Evolutionary conservation across 345 rosid species (phyloP).

Genomic region (Acer saccharum): DNA sequence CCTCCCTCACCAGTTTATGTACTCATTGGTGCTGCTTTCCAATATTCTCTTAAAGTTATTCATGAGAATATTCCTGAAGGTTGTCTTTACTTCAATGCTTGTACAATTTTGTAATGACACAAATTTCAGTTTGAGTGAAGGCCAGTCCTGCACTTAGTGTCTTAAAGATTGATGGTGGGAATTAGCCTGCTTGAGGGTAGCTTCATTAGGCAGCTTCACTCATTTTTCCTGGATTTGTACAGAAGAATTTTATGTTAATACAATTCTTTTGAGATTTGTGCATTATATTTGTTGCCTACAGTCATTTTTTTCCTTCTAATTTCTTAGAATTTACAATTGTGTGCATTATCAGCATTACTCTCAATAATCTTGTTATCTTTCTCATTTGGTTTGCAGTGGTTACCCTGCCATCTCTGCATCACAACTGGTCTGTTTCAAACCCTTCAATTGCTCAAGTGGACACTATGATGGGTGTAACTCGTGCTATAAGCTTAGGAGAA

Average conservation of each 20-base stretch:
- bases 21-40: conserved; percentile 77
- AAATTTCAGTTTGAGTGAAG: neutral
- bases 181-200: neutral
- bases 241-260: neutral
- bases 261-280: neutral
- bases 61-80: conserved; percentile 86
- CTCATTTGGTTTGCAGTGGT: conserved; percentile 59
- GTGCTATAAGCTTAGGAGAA: conserved; percentile 67
- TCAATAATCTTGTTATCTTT: conserved; percentile 23
- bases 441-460: conserved; percentile 76
- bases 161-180: neutral
- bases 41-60: conserved; percentile 70
- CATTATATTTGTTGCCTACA: conserved; percentile 8
- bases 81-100: conserved; percentile 29
- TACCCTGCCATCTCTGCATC: conserved; percentile 75
- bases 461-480: conserved; percentile 53
- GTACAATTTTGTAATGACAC: neutral
- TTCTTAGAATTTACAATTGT: conserved; percentile 2
- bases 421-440: conserved; percentile 76
- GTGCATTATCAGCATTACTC: conserved; percentile 16
- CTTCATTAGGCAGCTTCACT: conserved; percentile 2
- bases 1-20: conserved; percentile 90
- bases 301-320: neutral
- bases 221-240: neutral
- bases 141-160: neutral